phyloP scores from a whole-genome alignment of 192 early-diverging fungal genomes.

The Mortierella hygrophila region DNA sequence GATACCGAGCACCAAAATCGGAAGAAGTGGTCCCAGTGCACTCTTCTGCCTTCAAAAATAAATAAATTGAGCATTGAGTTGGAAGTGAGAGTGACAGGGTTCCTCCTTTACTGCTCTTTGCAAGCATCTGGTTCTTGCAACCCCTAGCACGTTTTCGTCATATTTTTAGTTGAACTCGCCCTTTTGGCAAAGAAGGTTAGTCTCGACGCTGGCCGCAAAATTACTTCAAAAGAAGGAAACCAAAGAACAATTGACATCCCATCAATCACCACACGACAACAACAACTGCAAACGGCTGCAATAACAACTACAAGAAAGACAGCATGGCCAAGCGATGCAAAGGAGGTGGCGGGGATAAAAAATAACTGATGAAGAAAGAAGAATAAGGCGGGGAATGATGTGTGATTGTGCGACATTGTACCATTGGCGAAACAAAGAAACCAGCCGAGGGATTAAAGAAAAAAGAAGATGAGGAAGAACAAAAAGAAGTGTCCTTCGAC shows the following conservation, averaged over 20 bases:
- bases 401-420: conserved; percentile 4
- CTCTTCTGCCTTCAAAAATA: not conserved
- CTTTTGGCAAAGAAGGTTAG: not conserved
- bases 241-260: not conserved
- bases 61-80: conserved; percentile 1
- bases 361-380: not conserved
- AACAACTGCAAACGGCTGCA: not conserved
- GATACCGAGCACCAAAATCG: not conserved
- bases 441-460: not conserved
- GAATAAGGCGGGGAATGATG: not conserved
- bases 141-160: conserved; percentile 1
- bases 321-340: too few species aligned
- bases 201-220: not conserved
- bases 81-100: not conserved
- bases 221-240: not conserved
- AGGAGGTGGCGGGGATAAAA: not conserved
- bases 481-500: not conserved
- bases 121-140: not conserved
- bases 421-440: not conserved
- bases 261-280: not conserved
- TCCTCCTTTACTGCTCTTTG: not conserved
- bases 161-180: not conserved
- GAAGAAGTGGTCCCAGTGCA: conserved; percentile 10
- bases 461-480: not conserved
- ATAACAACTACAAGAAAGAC: not conserved